Base-by-base conservation (phyloP, 2,329 filamentous ascomycete genomes). In the Metarhizium humberi region DNA sequence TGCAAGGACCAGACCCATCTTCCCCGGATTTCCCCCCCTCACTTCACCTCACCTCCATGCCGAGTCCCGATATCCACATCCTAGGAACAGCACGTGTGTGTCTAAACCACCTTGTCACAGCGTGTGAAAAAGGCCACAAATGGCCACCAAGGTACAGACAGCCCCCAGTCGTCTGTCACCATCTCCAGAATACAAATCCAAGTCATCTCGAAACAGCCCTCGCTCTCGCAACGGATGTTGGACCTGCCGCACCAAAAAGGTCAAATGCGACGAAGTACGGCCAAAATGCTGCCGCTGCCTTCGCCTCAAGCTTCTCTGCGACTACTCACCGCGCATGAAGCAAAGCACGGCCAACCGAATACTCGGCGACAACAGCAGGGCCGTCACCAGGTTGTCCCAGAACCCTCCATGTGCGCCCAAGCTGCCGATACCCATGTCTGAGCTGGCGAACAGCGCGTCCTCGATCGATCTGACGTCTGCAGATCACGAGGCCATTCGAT, bases 401-500 rank as follows among this genome's bases (percentile, higher is more conserved):
- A 20, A 50, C 25, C 29, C 13, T 11, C 16, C 47, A n/a, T 50
- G 25, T 6, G 13, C 34, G 56, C 56, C 46, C 58, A 55, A 42
- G 59, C 56, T 50, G 55, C 40, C 5, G 53, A 55, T 8, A n/a
- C 25, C 32, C 18, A 16, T 13, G 47, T 32, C 47, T 13, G 47
- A 36, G 18, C 34, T 36, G 1, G 6, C n/a, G 14, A 50, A 38
- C n/a, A 61, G 60, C 42, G 60, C 60, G 8, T 63, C 55, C 36
- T 62, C 64, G 13, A 43, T 67, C 11, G 56, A 62, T 16, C 60
- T 71, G 11, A 64, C 59, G 18, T 62, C 60, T 6, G 57, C 62
- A 6, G 69, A 71, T 36, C 66, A 70, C 50, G 67, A 71, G 52
- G 66, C 69, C 2, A 70, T 72, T 13, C 63, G 62, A 14, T 68